Evolutionary conservation across 176 grass and related monocot species (phyloP).

Genomic region (Lolium multiflorum): DNA sequence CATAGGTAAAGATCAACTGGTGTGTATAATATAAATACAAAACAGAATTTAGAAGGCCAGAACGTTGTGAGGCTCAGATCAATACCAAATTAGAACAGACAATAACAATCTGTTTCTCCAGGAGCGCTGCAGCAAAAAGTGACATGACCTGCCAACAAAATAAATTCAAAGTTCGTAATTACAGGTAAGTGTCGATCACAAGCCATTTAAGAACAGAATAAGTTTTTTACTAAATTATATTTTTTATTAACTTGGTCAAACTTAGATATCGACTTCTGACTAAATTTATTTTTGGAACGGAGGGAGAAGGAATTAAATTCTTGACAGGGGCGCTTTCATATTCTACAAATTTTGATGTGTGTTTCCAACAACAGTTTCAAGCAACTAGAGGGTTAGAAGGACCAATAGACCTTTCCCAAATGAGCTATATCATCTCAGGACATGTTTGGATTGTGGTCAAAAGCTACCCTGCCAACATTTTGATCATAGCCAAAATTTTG

Average conservation of each 20-base stretch:
- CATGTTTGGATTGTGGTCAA: not conserved
- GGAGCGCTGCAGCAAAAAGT: slow-evolving; percentile 85
- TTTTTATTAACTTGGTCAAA: not conserved
- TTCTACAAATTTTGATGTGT: slow-evolving; percentile 15
- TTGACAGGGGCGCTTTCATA: not conserved
- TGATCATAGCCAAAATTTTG: not conserved
- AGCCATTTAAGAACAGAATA: slow-evolving; percentile 28
- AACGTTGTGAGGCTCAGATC: not conserved
- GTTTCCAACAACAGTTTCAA: slow-evolving; percentile 2
- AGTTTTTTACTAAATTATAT: not conserved
- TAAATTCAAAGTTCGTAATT: slow-evolving; percentile 37
- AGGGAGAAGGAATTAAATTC: not conserved
- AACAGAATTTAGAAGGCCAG: slow-evolving; percentile 22
- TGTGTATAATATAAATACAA: slow-evolving; percentile 22
- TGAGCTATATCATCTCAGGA: slow-evolving; percentile 23
- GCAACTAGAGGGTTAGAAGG: slow-evolving; percentile 2
- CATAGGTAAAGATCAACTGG: not conserved
- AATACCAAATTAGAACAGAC: slow-evolving; percentile 96
- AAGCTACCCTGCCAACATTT: not conserved
- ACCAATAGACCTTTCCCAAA: slow-evolving; percentile 18
- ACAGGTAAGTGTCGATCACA: slow-evolving; percentile 4
- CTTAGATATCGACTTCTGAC: no score
- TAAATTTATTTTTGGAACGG: not conserved
- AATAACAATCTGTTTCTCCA: slow-evolving; percentile 96
- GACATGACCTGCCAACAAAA: slow-evolving; percentile 77